Evolutionary conservation across 2,329 filamentous ascomycete species (phyloP), one percentile per base, ranked within the genome.

Genomic region (Aspergillus sp.): DNA sequence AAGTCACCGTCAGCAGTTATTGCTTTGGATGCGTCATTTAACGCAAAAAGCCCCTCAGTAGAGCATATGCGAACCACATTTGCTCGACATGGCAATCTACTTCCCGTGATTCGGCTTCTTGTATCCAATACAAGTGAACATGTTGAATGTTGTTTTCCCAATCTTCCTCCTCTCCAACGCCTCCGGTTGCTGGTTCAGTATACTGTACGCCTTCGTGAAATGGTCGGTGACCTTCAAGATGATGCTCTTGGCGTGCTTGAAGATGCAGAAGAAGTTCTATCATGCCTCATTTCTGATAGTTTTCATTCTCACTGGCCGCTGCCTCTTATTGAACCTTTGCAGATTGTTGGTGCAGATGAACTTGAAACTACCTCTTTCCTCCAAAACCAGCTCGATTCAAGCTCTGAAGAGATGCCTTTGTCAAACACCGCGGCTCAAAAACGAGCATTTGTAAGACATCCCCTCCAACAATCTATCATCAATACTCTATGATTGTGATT

Each of bases 51-150:
- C 32, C 65, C 66, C 13, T 64, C 65, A 9, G 56, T 71, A 12
- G 59, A 66, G 41, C 63, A 67, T 40, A 60, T 71, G 40, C 60
- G 65, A 42, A 68, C 57, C 27, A 67, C 55, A 13, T 66, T 55
- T 54, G 61, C 60, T 46, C 61, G 53, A 4, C 57, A 61, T 42
- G 62, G 57, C 19, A 53, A 52, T 33, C 55, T 70, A 35, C 53
- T 73, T 19, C 71, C 71, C 3, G 66, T 72, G 33, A 60, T 74
- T 36, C 67, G 68, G 43, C 55, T 74, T 6, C 49, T 73, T 28
- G 58, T 73, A 13, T 60, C 68, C n/a, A 74, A 73, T 47, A 67
- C 69, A 1, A 66, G 65, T 33, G 71, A 74, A 45, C 71, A 74
- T 50, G 65, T 73, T 32, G 63, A 68, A 41, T 61, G 62, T 34